Evolutionary conservation across 768 basidiomycete genomes (phyloP).

Genomic region (Boletus rufocinnamomeus): DNA sequence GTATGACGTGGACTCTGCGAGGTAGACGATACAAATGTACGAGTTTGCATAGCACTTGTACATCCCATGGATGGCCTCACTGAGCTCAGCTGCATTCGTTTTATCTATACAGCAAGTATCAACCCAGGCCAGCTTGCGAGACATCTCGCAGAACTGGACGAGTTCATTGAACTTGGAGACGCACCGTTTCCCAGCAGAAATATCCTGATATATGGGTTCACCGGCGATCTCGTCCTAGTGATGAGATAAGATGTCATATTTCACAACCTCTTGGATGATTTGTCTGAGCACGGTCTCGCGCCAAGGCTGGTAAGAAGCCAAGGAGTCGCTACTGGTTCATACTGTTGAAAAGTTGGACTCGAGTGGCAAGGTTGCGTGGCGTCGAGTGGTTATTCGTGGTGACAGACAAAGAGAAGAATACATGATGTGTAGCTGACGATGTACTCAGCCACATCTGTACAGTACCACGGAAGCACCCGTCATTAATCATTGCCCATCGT

Average conservation of each 20-base stretch:
- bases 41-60: constrained; percentile 27
- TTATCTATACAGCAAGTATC: constrained; percentile 30
- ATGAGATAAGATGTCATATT: constrained; percentile 20
- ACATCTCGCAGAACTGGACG: constrained; percentile 6
- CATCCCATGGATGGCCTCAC: constrained; percentile 24
- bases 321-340: neutral
- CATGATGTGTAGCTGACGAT: too few species aligned
- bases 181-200: neutral
- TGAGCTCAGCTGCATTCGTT: constrained; percentile 16
- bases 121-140: constrained; percentile 12
- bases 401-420: too few species aligned
- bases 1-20: too few species aligned
- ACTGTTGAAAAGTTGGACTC: too few species aligned
- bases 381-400: too few species aligned
- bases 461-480: too few species aligned
- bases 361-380: too few species aligned
- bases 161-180: constrained; percentile 3
- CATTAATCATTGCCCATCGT: too few species aligned
- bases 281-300: constrained; percentile 4
- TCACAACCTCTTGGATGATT: constrained; percentile 16
- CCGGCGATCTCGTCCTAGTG: constrained; percentile 7
- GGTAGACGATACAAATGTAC: neutral
- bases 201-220: constrained; percentile 16
- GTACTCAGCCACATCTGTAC: too few species aligned
- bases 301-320: neutral